A percentile compares a stretch with the other conserved stretches of the same genome.
phyloP scores from a whole-genome alignment of 2,329 filamentous ascomycete genomes.

The Fusarium virguliforme region DNA sequence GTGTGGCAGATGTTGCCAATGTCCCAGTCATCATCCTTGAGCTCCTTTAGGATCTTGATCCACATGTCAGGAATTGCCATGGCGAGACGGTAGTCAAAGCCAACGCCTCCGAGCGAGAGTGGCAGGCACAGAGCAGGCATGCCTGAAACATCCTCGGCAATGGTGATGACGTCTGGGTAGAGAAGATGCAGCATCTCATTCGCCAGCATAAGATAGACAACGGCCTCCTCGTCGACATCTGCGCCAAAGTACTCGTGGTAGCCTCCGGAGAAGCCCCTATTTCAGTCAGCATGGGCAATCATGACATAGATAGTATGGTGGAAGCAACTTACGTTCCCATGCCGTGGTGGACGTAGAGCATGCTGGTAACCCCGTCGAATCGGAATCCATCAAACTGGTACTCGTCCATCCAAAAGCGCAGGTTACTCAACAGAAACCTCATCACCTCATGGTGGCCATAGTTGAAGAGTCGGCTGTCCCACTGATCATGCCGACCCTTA shows the following conservation, averaged over 20 bases:
- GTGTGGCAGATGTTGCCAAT: constrained; percentile 88
- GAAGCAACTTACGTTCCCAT: constrained; percentile 85
- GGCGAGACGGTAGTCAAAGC: constrained; percentile 96
- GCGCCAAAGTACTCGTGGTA: constrained; percentile 98
- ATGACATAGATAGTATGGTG: not conserved
- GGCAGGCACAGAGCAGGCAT: constrained; percentile 97
- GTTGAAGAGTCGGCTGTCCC: constrained; percentile 98
- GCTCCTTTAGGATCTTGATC: constrained; percentile 98
- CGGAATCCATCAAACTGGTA: constrained; percentile 97
- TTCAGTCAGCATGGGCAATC: constrained; percentile 22
- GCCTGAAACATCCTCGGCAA: constrained; percentile 97
- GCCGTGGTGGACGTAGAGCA: constrained; percentile 96
- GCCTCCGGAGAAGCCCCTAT: constrained; percentile 92
- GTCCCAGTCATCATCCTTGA: constrained; percentile 92
- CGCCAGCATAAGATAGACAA: constrained; percentile 95
- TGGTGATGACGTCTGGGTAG: constrained; percentile 89
- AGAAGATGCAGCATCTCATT: constrained; percentile 96
- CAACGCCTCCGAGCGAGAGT: constrained; percentile 88
- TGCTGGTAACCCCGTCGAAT: constrained; percentile 98
- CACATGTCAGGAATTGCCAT: constrained; percentile 99
- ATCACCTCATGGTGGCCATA: constrained; percentile 95
- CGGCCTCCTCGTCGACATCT: constrained; percentile 90
- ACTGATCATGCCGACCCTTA: constrained; percentile 90
- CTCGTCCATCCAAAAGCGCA: constrained; percentile 99
- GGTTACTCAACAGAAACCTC: constrained; percentile 94